phyloP scores from a whole-genome alignment of 352 stramenopile species.

The Globisporangium radiosum region DNA sequence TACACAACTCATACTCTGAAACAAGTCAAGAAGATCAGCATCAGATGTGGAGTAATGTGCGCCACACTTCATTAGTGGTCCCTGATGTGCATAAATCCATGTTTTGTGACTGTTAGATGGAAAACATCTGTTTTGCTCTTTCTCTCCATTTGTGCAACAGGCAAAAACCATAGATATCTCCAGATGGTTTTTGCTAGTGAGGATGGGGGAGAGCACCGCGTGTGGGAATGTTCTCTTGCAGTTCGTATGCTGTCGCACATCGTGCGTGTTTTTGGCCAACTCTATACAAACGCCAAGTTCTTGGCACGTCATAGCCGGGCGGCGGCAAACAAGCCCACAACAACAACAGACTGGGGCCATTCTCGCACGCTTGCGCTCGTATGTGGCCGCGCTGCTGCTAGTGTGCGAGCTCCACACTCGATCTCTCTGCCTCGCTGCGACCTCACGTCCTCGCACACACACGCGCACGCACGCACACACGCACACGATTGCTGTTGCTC shows the following conservation, averaged over 20 bases:
- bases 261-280: neutral
- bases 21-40: too few species aligned
- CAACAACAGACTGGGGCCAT: neutral
- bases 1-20: too few species aligned
- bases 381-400: too few species aligned
- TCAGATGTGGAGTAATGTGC: too few species aligned
- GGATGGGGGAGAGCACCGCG: slow-evolving; percentile 1
- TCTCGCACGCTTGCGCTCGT: neutral
- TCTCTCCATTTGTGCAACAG: too few species aligned
- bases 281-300: neutral
- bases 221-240: neutral
- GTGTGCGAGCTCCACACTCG: neutral
- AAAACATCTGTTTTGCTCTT: too few species aligned
- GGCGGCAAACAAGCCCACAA: neutral
- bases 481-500: neutral
- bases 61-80: too few species aligned
- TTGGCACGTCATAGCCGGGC: slow-evolving; percentile 1
- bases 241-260: neutral
- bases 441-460: neutral
- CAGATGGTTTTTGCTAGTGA: neutral
- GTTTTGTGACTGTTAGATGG: too few species aligned
- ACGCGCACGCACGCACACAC: too few species aligned
- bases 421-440: neutral
- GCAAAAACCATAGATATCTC: neutral
- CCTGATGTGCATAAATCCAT: too few species aligned